phyloP scores from a whole-genome alignment of 345 rosid genomes.

The Salix arbutifolia region DNA sequence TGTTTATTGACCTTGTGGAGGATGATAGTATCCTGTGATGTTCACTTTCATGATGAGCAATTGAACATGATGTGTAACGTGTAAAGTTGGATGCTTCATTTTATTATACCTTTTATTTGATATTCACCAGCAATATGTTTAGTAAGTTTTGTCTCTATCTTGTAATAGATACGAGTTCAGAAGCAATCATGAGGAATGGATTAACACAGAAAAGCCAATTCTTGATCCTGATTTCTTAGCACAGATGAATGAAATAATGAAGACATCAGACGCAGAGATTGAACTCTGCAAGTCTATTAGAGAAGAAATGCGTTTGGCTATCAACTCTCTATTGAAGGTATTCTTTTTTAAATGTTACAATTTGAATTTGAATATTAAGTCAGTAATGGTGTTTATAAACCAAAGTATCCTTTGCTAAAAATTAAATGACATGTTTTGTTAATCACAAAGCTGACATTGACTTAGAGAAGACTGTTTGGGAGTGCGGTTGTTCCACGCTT shows the following conservation, averaged over 20 bases:
- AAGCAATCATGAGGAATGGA: conserved; percentile 66
- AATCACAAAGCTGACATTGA: neutral
- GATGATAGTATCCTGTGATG: neutral
- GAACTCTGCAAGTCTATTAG: conserved; percentile 66
- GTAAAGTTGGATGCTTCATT: neutral
- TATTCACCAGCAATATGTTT: neutral
- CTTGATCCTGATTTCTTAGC: conserved; percentile 53
- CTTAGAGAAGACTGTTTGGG: neutral
- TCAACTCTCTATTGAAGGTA: conserved; percentile 81
- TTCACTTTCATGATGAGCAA: neutral
- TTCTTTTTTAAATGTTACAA: neutral
- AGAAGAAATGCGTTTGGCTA: conserved; percentile 69
- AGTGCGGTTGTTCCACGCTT: no score
- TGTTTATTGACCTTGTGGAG: neutral
- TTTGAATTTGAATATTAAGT: neutral
- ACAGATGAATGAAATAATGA: conserved; percentile 41
- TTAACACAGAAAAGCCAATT: conserved; percentile 59
- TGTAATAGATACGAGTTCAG: conserved; percentile 73
- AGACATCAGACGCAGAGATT: conserved; percentile 41
- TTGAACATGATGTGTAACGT: neutral
- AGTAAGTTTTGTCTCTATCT: conserved; percentile 2
- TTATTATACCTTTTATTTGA: neutral
- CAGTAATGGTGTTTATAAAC: neutral
- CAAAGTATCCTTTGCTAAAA: neutral
- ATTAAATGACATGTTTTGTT: neutral